These are phyloP conservation scores for Fusarium brachygibbosum DNA, from an alignment of 2,329 filamentous ascomycete species.

Conservation along the genomic window DNA sequence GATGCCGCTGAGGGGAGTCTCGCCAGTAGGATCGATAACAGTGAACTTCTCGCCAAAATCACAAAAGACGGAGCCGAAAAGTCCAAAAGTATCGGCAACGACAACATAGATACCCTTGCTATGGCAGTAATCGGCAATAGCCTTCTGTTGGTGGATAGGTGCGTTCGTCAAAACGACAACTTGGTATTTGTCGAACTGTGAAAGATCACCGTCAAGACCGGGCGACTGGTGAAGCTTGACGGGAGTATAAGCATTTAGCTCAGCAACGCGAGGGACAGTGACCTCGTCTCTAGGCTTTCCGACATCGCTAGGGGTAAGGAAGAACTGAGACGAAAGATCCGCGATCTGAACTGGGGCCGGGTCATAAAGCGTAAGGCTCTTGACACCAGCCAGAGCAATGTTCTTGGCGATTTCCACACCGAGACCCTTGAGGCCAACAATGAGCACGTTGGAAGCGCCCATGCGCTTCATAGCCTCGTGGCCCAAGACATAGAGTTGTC, in stretches of 20 bases:
- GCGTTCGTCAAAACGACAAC: slow-evolving; percentile 91
- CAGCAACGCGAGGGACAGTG: slow-evolving; percentile 89
- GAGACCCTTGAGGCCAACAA: slow-evolving; percentile 91
- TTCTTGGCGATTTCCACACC: slow-evolving; percentile 99
- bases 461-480: slow-evolving; percentile 98
- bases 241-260: slow-evolving; percentile 96
- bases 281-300: slow-evolving; percentile 91
- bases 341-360: slow-evolving; percentile 85
- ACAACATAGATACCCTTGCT: slow-evolving; percentile 92
- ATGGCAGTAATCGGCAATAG: slow-evolving; percentile 93
- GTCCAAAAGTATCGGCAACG: slow-evolving; percentile 87
- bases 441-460: slow-evolving; percentile 93
- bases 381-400: slow-evolving; percentile 96
- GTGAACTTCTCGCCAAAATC: slow-evolving; percentile 97
- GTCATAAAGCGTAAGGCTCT: slow-evolving; percentile 94
- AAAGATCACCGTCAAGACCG: slow-evolving; percentile 79
- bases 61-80: slow-evolving; percentile 96
- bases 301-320: slow-evolving; percentile 87
- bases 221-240: slow-evolving; percentile 79
- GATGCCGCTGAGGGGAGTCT: slow-evolving; percentile 88
- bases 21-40: slow-evolving; percentile 89
- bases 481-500: slow-evolving; percentile 78
- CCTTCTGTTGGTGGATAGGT: slow-evolving; percentile 82
- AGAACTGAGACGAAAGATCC: slow-evolving; percentile 97
- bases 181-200: slow-evolving; percentile 90